Base-by-base conservation (phyloP, 1,284 basidiomycete species). In the Pterula multifida region DNA sequence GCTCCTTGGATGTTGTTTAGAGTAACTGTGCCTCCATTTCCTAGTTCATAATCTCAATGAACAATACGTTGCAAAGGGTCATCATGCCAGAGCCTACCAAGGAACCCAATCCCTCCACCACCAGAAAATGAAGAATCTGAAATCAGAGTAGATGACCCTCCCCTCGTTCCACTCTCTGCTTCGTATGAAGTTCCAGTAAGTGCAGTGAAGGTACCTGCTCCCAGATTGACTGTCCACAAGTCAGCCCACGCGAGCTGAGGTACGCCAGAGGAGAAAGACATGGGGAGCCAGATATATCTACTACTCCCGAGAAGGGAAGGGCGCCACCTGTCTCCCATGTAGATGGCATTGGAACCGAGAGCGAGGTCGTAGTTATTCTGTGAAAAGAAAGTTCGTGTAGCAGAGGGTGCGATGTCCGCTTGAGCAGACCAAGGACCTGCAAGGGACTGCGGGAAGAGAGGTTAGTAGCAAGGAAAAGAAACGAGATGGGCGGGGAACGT, bases 321-420 rank as follows among this genome's bases (percentile, higher is more conserved):
- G 19, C 75, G 65, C 79, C 79, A 82, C 39, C 79, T 71, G 59
- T 82, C 79, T 44, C 79, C 79, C 75, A 80, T 79, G 59, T 81
- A 81, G 51, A 81, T 71, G 1, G 69, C 72, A 54, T 71, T 72
- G 2, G 64, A 64, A 6, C 70, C 75, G 42, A 79, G 61, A 6
- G 70, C 67, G 47, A 80, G 60, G 57, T 80, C 75, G 57, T 66
- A 79, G 6, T 73, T 67, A 61, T 81, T 81, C 62, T 81, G 79
- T 22, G 78, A 80, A 58, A 73, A 79, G 58, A 76, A 82, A 2
- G 78, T 82, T 42, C 72, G 67, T 23, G 69, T 70, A 36, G 68
- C 61, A 52, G 60, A 52, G 2, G 78, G 70, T 9, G 78, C 74
- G 50, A 81, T 76, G 58, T 81, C 78, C 11, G 67, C 67, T 59